Base-by-base conservation (phyloP, 2,329 filamentous ascomycete species). In the Tolypocladium album region DNA sequence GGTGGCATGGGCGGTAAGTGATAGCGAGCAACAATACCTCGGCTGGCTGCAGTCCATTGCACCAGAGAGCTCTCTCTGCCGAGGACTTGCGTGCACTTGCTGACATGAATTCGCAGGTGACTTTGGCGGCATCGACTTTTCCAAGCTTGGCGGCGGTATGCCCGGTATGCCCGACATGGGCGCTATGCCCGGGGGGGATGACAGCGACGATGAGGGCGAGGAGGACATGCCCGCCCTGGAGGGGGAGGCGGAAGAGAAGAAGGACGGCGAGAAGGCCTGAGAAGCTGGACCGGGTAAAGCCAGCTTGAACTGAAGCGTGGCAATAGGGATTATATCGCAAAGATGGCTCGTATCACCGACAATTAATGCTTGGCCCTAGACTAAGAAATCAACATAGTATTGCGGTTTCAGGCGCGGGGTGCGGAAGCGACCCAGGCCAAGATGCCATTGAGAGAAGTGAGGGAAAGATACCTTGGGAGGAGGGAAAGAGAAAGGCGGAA, bases 61-160 rank as follows among this genome's bases (percentile, higher is more conserved):
- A 4, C 9, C 5, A 4, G 13, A 52, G 47, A 9, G 3, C 13
- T 31, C 27, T 31, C 5, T 31, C 27, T 31, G 27, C 43, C 38
- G 31, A 38, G 11, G 24, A 17, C 13, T 17, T 27, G 45, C 3
- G 27, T 31, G 27, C 27, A 31, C 27, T 31, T 31, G 15, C 59
- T 63, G 34, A 57, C 58, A 39, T n/a, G n/a, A 42, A n/a, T 11
- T 22, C 17, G n/a, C 59, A 62, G 86, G 85, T 66, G 90, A 91
- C 75, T 90, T 94, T 65, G 86, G 89, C 69, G 90, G 89, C 69
- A 94, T 96, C 72, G 92, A 96, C 78, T 96, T 96, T 85, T 94
- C 89, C 69, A 95, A 96, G 82, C 87, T 96, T 64, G 88, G 87
- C 64, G 87, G 82, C 64, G 84, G 81, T 65, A 84, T 62, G 22